Percentiles rank a stretch among this genome's conserved stretches.
Evolutionary conservation across 2,329 filamentous ascomycete species (phyloP).

Genomic region (Cordyceps tenuipes): DNA sequence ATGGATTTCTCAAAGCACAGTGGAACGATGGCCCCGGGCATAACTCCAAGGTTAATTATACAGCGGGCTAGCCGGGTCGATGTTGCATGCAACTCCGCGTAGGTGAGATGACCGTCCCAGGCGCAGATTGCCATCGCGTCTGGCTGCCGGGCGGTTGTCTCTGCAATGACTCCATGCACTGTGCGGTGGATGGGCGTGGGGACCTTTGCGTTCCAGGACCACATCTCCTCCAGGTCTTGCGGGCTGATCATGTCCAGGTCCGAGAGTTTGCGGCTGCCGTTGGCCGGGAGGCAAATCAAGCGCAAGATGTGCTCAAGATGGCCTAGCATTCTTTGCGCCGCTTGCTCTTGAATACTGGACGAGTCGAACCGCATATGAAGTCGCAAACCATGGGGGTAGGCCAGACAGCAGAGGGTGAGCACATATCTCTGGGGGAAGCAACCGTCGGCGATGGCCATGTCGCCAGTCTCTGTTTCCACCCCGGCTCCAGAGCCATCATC

Average conservation of each 20-base stretch:
- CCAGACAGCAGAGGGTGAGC: background rate
- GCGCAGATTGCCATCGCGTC: background rate
- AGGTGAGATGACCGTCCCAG: background rate
- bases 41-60: background rate
- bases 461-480: background rate
- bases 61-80: background rate
- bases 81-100: background rate
- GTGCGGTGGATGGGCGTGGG: background rate
- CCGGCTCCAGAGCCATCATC: too few relatives aligned
- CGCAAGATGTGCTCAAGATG: background rate
- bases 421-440: background rate
- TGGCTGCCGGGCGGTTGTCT: background rate
- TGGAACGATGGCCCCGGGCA: background rate
- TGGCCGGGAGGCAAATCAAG: background rate
- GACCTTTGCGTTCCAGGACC: background rate
- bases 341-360: background rate
- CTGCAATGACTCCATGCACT: background rate
- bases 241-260: background rate
- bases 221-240: background rate
- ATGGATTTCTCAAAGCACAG: background rate
- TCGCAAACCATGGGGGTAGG: background rate
- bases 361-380: background rate
- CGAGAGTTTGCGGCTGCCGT: background rate
- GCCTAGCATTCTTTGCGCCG: background rate
- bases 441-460: too few relatives aligned